phyloP scores from a whole-genome alignment of 331 rosid species.

The Arachis monticola region DNA sequence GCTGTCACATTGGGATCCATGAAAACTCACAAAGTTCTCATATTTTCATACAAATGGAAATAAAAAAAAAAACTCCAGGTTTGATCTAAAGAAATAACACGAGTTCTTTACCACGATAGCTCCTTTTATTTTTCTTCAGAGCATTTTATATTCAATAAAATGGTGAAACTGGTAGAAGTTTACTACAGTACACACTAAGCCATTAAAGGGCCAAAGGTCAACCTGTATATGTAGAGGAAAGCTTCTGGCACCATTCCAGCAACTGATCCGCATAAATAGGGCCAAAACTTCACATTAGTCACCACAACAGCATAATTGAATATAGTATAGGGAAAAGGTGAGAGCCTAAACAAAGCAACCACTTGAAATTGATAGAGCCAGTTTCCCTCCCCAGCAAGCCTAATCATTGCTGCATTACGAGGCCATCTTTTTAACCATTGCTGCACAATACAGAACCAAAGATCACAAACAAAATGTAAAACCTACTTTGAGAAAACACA shows the following conservation, averaged over 20 bases:
- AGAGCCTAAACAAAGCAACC: constrained; percentile 73
- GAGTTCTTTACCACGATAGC: background rate
- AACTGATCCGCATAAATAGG: constrained; percentile 73
- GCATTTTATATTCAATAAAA: background rate
- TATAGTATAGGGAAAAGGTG: constrained; percentile 83
- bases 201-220: constrained; percentile 12
- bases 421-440: constrained; percentile 84
- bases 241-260: constrained; percentile 87
- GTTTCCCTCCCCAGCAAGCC: constrained; percentile 77
- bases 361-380: constrained; percentile 76
- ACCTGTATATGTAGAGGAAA: constrained; percentile 80
- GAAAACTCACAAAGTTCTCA: background rate
- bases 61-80: constrained; percentile 2
- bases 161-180: background rate
- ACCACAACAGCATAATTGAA: constrained; percentile 78
- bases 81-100: background rate
- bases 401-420: constrained; percentile 66
- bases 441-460: constrained; percentile 46
- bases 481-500: background rate
- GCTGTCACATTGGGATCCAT: constrained; percentile 1
- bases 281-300: constrained; percentile 78
- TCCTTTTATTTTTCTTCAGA: no score
- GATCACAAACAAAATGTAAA: constrained; percentile 11
- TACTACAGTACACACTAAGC: background rate
- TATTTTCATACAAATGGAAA: background rate